Conservation (phyloP, 129 eudicot genomes). For the Glebionis coronaria region DNA sequence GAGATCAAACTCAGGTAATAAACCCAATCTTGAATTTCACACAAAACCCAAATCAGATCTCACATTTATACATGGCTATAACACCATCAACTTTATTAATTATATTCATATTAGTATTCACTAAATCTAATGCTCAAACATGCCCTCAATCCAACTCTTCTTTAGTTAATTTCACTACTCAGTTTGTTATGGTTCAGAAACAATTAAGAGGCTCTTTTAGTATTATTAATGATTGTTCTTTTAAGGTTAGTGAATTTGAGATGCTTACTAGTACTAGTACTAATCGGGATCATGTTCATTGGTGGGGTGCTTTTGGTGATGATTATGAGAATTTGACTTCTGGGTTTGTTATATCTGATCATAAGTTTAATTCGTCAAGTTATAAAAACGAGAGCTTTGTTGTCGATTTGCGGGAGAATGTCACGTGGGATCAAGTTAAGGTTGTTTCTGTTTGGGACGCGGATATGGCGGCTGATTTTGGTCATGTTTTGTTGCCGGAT, state of each 20-base stretch:
- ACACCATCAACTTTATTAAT: slow-evolving; percentile 9
- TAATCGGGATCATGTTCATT: slow-evolving; percentile 76
- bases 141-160: slow-evolving; percentile 54
- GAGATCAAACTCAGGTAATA: slow-evolving; percentile 19
- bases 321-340: slow-evolving; percentile 67
- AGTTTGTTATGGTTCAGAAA: slow-evolving; percentile 80
- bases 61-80: slow-evolving; percentile 2
- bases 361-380: slow-evolving; percentile 41
- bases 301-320: slow-evolving; percentile 91
- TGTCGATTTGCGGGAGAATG: slow-evolving; percentile 59
- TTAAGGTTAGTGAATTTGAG: slow-evolving; percentile 80
- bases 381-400: slow-evolving; percentile 64
- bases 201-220: slow-evolving; percentile 75
- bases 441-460: slow-evolving; percentile 82
- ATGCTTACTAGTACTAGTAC: slow-evolving; percentile 81
- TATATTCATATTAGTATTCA: slow-evolving; percentile 17
- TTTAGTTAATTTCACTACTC: slow-evolving; percentile 52
- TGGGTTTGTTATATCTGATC: slow-evolving; percentile 75
- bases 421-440: slow-evolving; percentile 73
- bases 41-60: slow-evolving; percentile 33
- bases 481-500: slow-evolving; percentile 52
- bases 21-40: slow-evolving; percentile 9
- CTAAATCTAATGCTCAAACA: slow-evolving; percentile 31
- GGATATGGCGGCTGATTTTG: slow-evolving; percentile 71
- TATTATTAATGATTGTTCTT: slow-evolving; percentile 74